Percentiles rank a stretch among this genome's conserved stretches.
Conservation (phyloP, 208 protist species). For the Trypanosoma cruzi region DNA sequence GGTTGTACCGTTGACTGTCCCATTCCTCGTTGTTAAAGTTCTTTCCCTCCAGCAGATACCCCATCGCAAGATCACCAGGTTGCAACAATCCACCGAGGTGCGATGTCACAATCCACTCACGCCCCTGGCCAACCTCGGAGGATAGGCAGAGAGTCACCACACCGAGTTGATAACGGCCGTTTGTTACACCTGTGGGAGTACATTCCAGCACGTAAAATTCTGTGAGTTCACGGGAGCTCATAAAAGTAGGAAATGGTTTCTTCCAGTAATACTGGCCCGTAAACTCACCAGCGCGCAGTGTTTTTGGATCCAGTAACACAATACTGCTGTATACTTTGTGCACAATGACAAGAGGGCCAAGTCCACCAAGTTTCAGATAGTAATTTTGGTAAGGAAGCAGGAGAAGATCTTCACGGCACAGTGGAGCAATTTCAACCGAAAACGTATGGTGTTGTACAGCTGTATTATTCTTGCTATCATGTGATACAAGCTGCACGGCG, state of each 20-base stretch:
- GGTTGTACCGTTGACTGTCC: constrained; percentile 67
- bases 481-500: constrained; percentile 97
- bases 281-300: constrained; percentile 94
- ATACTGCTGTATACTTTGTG: constrained; percentile 95
- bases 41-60: constrained; percentile 90
- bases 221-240: constrained; percentile 83
- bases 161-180: constrained; percentile 89
- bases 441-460: constrained; percentile 98
- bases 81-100: constrained; percentile 95
- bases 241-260: constrained; percentile 90
- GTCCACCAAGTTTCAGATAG: constrained; percentile 82
- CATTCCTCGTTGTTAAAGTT: constrained; percentile 94
- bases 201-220: constrained; percentile 98
- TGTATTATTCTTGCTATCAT: constrained; percentile 98
- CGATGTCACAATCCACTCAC: constrained; percentile 92
- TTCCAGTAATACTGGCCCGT: constrained; percentile 93
- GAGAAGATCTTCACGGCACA: constrained; percentile 97
- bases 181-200: constrained; percentile 69
- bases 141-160: constrained; percentile 96
- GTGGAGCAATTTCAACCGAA: constrained; percentile 97
- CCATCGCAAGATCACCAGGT: constrained; percentile 94
- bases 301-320: constrained; percentile 96
- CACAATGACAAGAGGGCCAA: constrained; percentile 94
- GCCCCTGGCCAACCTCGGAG: constrained; percentile 95
- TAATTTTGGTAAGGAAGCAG: constrained; percentile 91